Base-by-base conservation (phyloP, 768 basidiomycete species). In the Sporobolomyces phaffii region DNA sequence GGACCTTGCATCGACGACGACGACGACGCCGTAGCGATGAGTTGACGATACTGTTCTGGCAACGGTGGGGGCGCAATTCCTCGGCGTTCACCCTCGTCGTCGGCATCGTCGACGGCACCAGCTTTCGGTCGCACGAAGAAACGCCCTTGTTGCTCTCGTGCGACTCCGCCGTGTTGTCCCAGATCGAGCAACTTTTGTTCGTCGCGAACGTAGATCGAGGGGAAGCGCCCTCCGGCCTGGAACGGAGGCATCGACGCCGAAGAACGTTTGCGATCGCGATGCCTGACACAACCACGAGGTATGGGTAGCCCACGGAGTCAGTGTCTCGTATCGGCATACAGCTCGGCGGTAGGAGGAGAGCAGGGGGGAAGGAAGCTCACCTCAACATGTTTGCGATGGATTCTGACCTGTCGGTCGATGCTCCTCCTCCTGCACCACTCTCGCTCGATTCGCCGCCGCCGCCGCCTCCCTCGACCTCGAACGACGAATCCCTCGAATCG, bases 101-200 rank as follows among this genome's bases (percentile, higher is more conserved):
- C n/a, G n/a, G n/a, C n/a, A n/a, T n/a, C n/a, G n/a, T n/a, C n/a
- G n/a, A n/a, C n/a, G n/a, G n/a, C n/a, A n/a, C n/a, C n/a, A n/a
- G n/a, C n/a, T 49, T 57, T 62, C 28, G 67, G 58, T 2, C 68
- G 50, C 15, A 69, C 68, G 53, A 61, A 60, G 49, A 69, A 69
- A 41, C 36, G 50, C 0, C 69, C 69, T n/a, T 62, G 41, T 5
- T 41, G 45, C 9, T 63, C 69, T 2, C 22, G 20, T 0, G 65
- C 65, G 33, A 66, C 47, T n/a, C 65, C 65, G 24, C 65, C 64
- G 22, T 70, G 54, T 45, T 64, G 41, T 5, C 47, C 65, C 10
- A 70, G 44, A 17, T 40, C 51, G 47, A 70, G 51, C 22, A 70
- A 51, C 28, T 62, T 51, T 22, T 34, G 31, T 44, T 70, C 69